These are phyloP conservation scores for Diaporthe ampelina DNA, from an alignment of 2,329 filamentous ascomycete genomes.

Conservation along the genomic window DNA sequence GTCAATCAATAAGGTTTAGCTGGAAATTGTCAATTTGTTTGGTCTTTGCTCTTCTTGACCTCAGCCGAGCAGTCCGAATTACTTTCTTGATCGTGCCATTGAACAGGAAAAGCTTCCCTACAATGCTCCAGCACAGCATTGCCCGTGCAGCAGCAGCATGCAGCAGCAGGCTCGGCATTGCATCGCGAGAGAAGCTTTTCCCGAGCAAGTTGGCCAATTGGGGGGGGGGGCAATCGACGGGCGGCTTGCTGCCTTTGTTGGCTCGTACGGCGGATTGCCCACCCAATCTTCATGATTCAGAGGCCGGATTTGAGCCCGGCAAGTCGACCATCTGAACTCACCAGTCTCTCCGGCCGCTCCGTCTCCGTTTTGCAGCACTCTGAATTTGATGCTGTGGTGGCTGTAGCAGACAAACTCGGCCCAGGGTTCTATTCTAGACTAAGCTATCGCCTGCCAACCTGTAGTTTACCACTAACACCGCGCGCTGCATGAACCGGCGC, in stretches of 20 bases:
- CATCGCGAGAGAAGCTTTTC: conserved; percentile 1
- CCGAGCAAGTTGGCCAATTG: neutral
- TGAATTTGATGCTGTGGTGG: neutral
- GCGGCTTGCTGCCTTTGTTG: neutral
- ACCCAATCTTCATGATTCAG: conserved; percentile 19
- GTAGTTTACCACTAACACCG: neutral
- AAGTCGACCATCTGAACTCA: neutral
- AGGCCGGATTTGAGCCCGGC: neutral
- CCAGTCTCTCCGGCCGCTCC: conserved; percentile 1
- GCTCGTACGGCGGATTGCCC: neutral
- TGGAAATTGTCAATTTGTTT: conserved; percentile 28
- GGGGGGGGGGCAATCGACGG: neutral
- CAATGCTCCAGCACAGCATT: neutral
- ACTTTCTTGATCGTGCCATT: neutral
- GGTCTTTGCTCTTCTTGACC: neutral
- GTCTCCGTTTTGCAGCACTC: neutral
- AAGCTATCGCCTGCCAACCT: neutral
- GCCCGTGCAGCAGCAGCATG: neutral
- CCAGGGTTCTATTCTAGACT: neutral
- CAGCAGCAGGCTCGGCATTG: conserved; percentile 6
- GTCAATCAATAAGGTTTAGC: conserved; percentile 17
- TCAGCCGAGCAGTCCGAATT: neutral
- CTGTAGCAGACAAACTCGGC: neutral
- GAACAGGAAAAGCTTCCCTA: neutral
- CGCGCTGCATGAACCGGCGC: neutral